Evolutionary conservation across 78 protist species (phyloP).

Genomic region (Tieghemostelium lacteum): DNA sequence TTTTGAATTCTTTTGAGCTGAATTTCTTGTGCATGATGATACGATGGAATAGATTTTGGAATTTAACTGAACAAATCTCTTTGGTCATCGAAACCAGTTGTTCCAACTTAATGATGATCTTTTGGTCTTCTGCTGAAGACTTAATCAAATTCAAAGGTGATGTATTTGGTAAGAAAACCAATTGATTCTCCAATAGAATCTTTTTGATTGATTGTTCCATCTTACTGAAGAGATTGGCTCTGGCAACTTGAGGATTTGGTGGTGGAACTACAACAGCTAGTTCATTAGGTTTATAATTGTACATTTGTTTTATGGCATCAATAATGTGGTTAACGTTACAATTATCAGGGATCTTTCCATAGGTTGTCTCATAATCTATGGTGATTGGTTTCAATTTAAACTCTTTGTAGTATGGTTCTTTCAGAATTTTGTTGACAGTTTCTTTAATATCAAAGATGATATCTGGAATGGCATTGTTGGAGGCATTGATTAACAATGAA

Average conservation of each 20-base stretch:
- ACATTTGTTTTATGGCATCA: background rate
- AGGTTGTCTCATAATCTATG: background rate
- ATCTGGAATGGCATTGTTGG: conserved; percentile 17
- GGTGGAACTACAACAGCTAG: background rate
- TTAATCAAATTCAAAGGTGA: background rate
- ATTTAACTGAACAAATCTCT: conserved; percentile 23
- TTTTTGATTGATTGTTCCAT: conserved; percentile 24
- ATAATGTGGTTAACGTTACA: background rate
- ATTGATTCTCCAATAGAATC: background rate
- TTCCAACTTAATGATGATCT: background rate
- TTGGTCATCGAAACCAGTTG: background rate
- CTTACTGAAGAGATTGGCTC: background rate
- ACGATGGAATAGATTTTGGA: conserved; percentile 56
- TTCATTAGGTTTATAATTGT: background rate
- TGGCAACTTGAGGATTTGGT: background rate
- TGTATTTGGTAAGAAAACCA: background rate
- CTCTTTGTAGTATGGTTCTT: background rate
- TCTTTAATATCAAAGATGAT: conserved; percentile 5
- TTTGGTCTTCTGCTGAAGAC: background rate
- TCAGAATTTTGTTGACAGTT: conserved; percentile 8
- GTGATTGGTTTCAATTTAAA: background rate
- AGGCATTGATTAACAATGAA: conserved; percentile 46
- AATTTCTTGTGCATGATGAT: conserved; percentile 72
- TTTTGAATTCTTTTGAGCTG: conserved; percentile 35
- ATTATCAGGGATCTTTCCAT: background rate